These are phyloP conservation scores for Cyberlindnera nakhonratchasimensis DNA, from an alignment of 805 yeast species.

Conservation along the genomic window DNA sequence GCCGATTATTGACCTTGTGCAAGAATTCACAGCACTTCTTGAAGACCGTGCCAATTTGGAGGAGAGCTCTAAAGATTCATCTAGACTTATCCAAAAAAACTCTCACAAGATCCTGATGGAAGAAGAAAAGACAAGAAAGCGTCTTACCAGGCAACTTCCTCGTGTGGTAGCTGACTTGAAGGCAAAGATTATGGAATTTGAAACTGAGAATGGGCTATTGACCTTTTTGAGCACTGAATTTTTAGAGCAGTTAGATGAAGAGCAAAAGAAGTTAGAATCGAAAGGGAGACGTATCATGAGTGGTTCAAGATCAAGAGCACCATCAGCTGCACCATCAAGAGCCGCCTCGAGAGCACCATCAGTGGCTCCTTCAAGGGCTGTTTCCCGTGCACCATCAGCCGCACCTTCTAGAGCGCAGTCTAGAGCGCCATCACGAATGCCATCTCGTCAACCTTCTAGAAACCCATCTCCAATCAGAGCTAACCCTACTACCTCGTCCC, in stretches of 20 bases:
- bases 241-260: slow-evolving; percentile 31
- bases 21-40: slow-evolving; percentile 51
- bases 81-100: slow-evolving; percentile 69
- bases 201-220: slow-evolving; percentile 36
- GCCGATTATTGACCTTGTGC: slow-evolving; percentile 54
- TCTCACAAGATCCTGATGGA: slow-evolving; percentile 74
- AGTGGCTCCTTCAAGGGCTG: slow-evolving; percentile 18
- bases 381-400: slow-evolving; percentile 23
- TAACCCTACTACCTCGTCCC: slow-evolving; percentile 7
- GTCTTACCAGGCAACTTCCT: slow-evolving; percentile 67
- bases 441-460: slow-evolving; percentile 8
- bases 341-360: slow-evolving; percentile 22
- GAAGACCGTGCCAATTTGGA: slow-evolving; percentile 60
- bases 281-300: slow-evolving; percentile 23
- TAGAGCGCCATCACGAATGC: slow-evolving; percentile 13
- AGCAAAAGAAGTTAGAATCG: slow-evolving; percentile 16
- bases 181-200: slow-evolving; percentile 45
- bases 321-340: slow-evolving; percentile 22
- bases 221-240: slow-evolving; percentile 28
- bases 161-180: slow-evolving; percentile 51
- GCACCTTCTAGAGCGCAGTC: slow-evolving; percentile 19
- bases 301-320: slow-evolving; percentile 13
- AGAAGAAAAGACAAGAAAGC: slow-evolving; percentile 75
- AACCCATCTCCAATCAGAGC: slow-evolving; percentile 19
- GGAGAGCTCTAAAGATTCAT: slow-evolving; percentile 73